phyloP scores from a whole-genome alignment of 2,329 filamentous ascomycete species.

The Scedosporium apiospermum region DNA sequence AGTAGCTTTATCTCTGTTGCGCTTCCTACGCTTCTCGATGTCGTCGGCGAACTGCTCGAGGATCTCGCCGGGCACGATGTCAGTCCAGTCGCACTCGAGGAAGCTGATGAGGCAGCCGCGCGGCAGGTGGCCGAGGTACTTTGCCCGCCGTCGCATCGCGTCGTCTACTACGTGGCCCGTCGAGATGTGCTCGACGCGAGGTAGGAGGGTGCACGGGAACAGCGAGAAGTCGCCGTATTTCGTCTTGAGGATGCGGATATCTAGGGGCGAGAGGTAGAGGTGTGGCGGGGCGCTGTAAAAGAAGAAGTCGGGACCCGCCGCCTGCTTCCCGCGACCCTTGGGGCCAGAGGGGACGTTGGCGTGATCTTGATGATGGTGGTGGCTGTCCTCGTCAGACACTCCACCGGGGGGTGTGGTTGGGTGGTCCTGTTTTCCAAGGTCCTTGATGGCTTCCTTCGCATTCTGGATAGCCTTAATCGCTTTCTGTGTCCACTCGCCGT shows the following conservation, averaged over 20 bases:
- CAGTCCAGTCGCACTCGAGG: slow-evolving; percentile 90
- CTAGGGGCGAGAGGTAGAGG: slow-evolving; percentile 80
- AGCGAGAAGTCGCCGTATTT: slow-evolving; percentile 74
- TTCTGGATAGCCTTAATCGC: slow-evolving; percentile 67
- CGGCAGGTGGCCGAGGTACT: slow-evolving; percentile 79
- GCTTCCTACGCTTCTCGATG: slow-evolving; percentile 65
- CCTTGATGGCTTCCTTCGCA: slow-evolving; percentile 60
- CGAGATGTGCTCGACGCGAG: slow-evolving; percentile 80
- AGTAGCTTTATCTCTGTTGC: slow-evolving; percentile 71
- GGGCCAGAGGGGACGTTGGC: slow-evolving; percentile 11
- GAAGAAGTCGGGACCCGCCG: slow-evolving; percentile 50
- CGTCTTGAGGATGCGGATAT: slow-evolving; percentile 85
- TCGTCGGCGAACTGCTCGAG: slow-evolving; percentile 69
- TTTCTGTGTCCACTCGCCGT: slow-evolving; percentile 84
- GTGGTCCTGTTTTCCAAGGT: slow-evolving; percentile 6
- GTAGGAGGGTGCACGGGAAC: slow-evolving; percentile 79
- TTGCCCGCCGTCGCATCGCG: slow-evolving; percentile 69
- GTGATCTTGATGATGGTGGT: slow-evolving; percentile 4
- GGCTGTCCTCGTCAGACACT: background rate
- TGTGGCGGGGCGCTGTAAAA: slow-evolving; percentile 86
- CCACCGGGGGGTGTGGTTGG: background rate
- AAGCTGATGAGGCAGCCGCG: slow-evolving; percentile 88
- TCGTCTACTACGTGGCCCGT: slow-evolving; percentile 84
- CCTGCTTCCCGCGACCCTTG: slow-evolving; percentile 1
- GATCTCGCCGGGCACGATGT: slow-evolving; percentile 67